Percentiles rank a stretch among this genome's conserved stretches.
Conservation (phyloP, 148 eudicot genomes). For the Beta vulgaris region DNA sequence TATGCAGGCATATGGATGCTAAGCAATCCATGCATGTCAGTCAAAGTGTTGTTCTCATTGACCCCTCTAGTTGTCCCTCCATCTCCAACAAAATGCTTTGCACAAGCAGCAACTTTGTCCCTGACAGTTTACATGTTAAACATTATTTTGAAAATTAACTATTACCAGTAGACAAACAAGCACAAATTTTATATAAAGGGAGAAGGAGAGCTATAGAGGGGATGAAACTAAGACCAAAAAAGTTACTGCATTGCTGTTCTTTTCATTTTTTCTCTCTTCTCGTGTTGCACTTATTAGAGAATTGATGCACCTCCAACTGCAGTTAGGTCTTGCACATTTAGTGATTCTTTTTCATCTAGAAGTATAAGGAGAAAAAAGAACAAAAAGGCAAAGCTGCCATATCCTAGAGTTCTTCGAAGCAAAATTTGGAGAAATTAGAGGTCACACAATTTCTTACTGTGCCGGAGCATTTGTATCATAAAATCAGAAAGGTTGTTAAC, state of each 20-base stretch:
- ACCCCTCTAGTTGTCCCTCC: slow-evolving; percentile 79
- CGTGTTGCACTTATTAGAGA: not conserved
- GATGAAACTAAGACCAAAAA: not conserved
- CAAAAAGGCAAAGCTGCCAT: not conserved
- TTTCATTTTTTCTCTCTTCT: not conserved
- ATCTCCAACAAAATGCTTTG: slow-evolving; percentile 90
- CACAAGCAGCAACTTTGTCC: slow-evolving; percentile 83
- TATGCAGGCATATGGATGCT: slow-evolving; percentile 89
- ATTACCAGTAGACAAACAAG: not conserved
- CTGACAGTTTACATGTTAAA: slow-evolving; percentile 32
- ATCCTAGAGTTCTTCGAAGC: not conserved
- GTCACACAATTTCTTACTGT: not conserved
- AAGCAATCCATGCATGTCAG: slow-evolving; percentile 53
- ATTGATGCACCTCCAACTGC: not conserved
- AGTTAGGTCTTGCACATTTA: not conserved
- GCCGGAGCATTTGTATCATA: too few species aligned
- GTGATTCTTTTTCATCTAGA: not conserved
- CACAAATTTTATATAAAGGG: not conserved
- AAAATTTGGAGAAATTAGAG: not conserved
- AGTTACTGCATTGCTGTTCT: not conserved
- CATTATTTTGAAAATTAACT: not conserved
- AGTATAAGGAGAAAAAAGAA: not conserved
- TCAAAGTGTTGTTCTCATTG: slow-evolving; percentile 65
- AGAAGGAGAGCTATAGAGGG: not conserved
- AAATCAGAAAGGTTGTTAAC: too few species aligned